A percentile compares a stretch with the other conserved stretches of the same genome.
phyloP scores from a whole-genome alignment of 306 rosid species.

The Acacia acuminata region DNA sequence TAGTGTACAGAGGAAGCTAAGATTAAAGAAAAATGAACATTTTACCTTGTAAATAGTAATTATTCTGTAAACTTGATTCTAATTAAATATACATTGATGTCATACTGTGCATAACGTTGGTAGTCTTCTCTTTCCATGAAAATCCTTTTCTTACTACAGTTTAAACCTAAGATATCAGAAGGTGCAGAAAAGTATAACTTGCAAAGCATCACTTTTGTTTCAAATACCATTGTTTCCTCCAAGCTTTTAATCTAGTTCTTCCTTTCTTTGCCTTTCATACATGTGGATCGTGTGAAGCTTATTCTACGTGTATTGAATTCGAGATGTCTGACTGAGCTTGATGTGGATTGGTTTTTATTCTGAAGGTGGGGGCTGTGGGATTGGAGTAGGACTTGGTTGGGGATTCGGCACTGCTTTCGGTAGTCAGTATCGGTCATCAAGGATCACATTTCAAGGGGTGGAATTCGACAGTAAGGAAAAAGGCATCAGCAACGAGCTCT shows the following conservation, averaged over 20 bases:
- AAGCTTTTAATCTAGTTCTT: not conserved
- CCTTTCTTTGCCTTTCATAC: not conserved
- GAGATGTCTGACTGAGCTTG: not conserved
- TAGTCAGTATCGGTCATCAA: slow-evolving; percentile 76
- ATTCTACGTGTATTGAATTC: not conserved
- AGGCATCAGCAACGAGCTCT: slow-evolving; percentile 26
- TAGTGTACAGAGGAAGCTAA: not conserved
- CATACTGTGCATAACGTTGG: not conserved
- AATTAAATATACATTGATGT: not conserved
- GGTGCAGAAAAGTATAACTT: not conserved
- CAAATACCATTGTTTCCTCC: slow-evolving; percentile 2
- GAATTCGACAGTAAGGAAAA: slow-evolving; percentile 61
- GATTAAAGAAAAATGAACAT: not conserved
- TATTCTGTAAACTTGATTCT: not conserved
- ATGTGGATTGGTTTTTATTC: slow-evolving; percentile 25
- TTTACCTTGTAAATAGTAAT: not conserved
- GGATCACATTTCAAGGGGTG: slow-evolving; percentile 66
- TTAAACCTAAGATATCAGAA: not conserved
- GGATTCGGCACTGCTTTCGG: slow-evolving; percentile 95
- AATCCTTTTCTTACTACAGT: not conserved
- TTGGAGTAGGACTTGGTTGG: slow-evolving; percentile 99
- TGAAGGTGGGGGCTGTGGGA: slow-evolving; percentile 98
- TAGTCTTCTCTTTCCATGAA: not conserved
- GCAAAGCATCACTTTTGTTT: not conserved
- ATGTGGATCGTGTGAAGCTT: not conserved